Percentiles rank a stretch among this genome's conserved stretches.
phyloP scores from a whole-genome alignment of 2,329 filamentous ascomycete genomes.

The Cordyceps farinosa region DNA sequence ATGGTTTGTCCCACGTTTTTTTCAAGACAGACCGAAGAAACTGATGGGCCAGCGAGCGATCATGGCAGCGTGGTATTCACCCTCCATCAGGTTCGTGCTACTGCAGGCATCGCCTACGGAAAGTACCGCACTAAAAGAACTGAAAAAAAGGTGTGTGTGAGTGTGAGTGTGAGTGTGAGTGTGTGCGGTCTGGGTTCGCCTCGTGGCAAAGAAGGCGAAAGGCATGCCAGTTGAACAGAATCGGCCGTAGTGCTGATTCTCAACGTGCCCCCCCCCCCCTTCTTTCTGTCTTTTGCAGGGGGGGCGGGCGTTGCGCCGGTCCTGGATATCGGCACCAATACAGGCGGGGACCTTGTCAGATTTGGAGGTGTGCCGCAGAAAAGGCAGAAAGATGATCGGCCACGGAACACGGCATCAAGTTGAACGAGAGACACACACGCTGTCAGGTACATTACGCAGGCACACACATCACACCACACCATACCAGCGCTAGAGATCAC shows the following conservation, averaged over 20 bases:
- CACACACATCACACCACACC: neutral
- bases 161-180: neutral
- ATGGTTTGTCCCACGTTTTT: neutral
- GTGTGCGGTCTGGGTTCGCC: neutral
- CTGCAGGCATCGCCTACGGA: constrained; percentile 13
- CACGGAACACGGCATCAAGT: constrained; percentile 14
- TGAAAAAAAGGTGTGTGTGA: neutral
- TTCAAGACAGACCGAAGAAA: neutral
- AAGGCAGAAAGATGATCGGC: neutral
- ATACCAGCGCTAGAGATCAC: neutral
- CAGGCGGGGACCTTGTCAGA: constrained; percentile 4
- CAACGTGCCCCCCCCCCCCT: neutral
- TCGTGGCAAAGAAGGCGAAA: neutral
- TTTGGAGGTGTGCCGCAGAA: neutral
- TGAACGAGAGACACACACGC: constrained; percentile 8
- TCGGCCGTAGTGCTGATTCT: constrained; percentile 1
- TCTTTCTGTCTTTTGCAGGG: neutral
- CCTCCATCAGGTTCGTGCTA: neutral
- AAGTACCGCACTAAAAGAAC: neutral
- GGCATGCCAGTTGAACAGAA: neutral
- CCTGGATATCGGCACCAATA: constrained; percentile 9
- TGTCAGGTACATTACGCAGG: constrained; percentile 2
- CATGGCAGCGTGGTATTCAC: constrained; percentile 15
- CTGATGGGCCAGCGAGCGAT: constrained; percentile 6
- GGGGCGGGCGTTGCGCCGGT: constrained; percentile 12